Evolutionary conservation across 2,329 filamentous ascomycete genomes (phyloP), one percentile per base, ranked within the genome.

Genomic region (Davidsoniella australis): DNA sequence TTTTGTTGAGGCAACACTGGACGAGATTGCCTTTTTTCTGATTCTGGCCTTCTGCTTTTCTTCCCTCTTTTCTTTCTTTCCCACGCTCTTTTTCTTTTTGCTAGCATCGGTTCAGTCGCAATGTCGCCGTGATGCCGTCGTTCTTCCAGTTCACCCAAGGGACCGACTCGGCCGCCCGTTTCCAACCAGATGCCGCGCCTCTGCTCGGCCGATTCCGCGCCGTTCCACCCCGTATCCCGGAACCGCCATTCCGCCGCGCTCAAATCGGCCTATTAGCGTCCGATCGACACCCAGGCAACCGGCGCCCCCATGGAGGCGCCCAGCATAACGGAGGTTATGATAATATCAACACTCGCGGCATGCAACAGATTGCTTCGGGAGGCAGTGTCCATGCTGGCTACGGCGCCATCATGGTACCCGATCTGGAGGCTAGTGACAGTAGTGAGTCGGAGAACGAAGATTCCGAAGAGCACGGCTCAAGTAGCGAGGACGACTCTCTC

Each of bases 81-180:
- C 12, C n/a, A 16, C 9, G n/a, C n/a, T 20, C 33, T 33, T 18
- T 40, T 14, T 16, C 3, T 8, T 16, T 10, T 14, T 33, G 8
- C 18, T 39, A n/a, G 9, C 29, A 38, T 20, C 20, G 12, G 2
- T 5, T 46, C 17, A 23, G 33, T 14, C 20, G 46, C 50, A 33
- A 52, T 52, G 51, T 17, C 23, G 29, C 33, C 26, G 53, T 54
- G 53, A 80, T 80, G 76, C 74, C 77, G 59, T 68, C 71, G 58
- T 78, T 80, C 68, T 81, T 82, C 64, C 69, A 72, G 60, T 82
- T 82, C 64, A 77, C 77, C 54, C 76, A 77, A 58, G 78, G 77
- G 61, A 70, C 66, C 58, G 78, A 81, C 63, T 71, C 75, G 54
- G 70, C 67, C 57, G 64, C 67, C 53, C 68, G 68, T 46, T 62